Conservation (phyloP, 1,284 basidiomycete genomes). For the Cutaneotrichosporon curvatum region DNA sequence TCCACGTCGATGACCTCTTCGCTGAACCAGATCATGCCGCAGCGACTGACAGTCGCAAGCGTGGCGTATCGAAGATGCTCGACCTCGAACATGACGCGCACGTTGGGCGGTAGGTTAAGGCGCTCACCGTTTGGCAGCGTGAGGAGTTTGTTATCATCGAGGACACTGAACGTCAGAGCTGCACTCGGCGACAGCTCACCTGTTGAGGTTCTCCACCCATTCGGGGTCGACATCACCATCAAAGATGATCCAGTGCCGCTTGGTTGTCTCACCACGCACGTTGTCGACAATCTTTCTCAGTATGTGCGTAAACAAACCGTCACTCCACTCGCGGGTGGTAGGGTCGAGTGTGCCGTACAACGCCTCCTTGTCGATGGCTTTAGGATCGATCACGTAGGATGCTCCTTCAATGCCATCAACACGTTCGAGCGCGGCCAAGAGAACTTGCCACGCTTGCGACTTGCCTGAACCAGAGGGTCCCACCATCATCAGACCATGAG, state of each 20-base stretch:
- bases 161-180: conserved; percentile 56
- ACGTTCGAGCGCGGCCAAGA: conserved; percentile 82
- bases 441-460: conserved; percentile 92
- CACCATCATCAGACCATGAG: conserved; percentile 99
- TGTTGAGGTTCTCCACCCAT: conserved; percentile 99
- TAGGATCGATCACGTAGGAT: conserved; percentile 96
- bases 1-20: conserved; percentile 83
- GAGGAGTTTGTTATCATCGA: conserved; percentile 97
- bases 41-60: conserved; percentile 96
- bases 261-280: conserved; percentile 91
- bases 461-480: conserved; percentile 96
- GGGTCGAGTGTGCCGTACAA: conserved; percentile 95
- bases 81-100: conserved; percentile 99
- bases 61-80: conserved; percentile 97
- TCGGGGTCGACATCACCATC: conserved; percentile 99
- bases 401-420: conserved; percentile 89
- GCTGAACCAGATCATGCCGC: conserved; percentile 99
- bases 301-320: conserved; percentile 96
- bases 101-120: conserved; percentile 91
- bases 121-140: conserved; percentile 98
- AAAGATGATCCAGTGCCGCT: conserved; percentile 99
- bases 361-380: conserved; percentile 97
- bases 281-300: conserved; percentile 97
- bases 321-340: conserved; percentile 99
- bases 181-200: background rate